Evolutionary conservation across 2,329 filamentous ascomycete species (phyloP).

Genomic region (Phoma sp.): DNA sequence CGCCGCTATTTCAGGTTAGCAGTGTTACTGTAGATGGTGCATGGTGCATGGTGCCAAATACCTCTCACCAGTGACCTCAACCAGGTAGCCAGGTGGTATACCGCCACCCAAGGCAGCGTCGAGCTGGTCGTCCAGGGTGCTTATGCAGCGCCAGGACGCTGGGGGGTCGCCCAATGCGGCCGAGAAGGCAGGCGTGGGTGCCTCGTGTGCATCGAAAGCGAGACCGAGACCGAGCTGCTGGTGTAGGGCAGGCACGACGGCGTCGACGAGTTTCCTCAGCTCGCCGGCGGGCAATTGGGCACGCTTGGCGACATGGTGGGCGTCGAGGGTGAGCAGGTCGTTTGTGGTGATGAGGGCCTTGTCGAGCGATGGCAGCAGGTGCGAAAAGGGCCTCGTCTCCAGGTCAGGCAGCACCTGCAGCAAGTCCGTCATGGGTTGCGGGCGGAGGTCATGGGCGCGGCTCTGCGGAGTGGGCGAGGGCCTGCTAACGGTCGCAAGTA

Average conservation of each 20-base stretch:
- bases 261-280: constrained; percentile 73
- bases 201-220: constrained; percentile 47
- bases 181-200: constrained; percentile 23
- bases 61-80: constrained; percentile 92
- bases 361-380: constrained; percentile 81
- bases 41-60: constrained; percentile 6
- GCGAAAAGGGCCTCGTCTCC: constrained; percentile 70
- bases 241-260: constrained; percentile 71
- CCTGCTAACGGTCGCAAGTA: neutral
- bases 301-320: constrained; percentile 82
- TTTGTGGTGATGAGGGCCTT: constrained; percentile 76
- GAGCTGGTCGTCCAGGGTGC: constrained; percentile 76
- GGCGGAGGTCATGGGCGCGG: constrained; percentile 32
- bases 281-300: constrained; percentile 82
- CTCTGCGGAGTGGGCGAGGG: constrained; percentile 20
- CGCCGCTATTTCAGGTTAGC: constrained; percentile 62
- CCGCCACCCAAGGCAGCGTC: constrained; percentile 79
- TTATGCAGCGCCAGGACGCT: constrained; percentile 67
- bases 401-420: constrained; percentile 82
- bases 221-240: constrained; percentile 55
- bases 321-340: constrained; percentile 85
- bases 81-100: constrained; percentile 79
- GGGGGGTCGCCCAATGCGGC: constrained; percentile 16
- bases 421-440: constrained; percentile 77
- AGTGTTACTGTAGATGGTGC: neutral